These are phyloP conservation scores for Coniochaeta hoffmannii DNA, from an alignment of 2,329 filamentous ascomycete genomes.

Conservation along the genomic window DNA sequence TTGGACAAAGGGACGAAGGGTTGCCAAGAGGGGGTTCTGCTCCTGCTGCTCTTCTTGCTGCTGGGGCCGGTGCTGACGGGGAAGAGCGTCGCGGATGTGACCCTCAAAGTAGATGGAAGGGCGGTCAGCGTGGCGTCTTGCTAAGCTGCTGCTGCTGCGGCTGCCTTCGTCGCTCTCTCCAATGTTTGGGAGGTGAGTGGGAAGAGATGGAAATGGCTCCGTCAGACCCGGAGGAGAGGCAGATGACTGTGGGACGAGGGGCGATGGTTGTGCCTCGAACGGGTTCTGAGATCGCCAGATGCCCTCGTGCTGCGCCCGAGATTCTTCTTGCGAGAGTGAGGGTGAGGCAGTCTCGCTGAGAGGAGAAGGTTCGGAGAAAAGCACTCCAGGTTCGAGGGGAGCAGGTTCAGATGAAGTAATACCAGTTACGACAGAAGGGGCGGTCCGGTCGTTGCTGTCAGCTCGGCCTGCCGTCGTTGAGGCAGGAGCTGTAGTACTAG, in stretches of 20 bases:
- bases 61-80: not conserved
- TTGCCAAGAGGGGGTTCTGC: not conserved
- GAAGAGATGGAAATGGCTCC: not conserved
- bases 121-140: no score
- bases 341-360: not conserved
- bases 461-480: not conserved
- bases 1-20: slow-evolving; percentile 7
- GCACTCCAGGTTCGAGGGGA: not conserved
- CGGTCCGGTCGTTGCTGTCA: not conserved
- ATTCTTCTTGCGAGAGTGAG: not conserved
- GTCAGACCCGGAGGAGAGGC: not conserved
- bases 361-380: not conserved
- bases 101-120: not conserved
- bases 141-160: not conserved
- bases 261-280: not conserved
- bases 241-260: not conserved
- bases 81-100: not conserved
- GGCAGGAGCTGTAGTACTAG: not conserved
- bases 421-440: not conserved
- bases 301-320: not conserved
- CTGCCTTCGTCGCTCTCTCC: not conserved
- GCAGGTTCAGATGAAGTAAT: not conserved
- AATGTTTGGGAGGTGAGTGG: not conserved
- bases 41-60: no score
- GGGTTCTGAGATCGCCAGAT: not conserved